Evolutionary conservation across 225 moss, liverwort and hornwort species (phyloP).

Genomic region (Physcomitrellopsis africana): DNA sequence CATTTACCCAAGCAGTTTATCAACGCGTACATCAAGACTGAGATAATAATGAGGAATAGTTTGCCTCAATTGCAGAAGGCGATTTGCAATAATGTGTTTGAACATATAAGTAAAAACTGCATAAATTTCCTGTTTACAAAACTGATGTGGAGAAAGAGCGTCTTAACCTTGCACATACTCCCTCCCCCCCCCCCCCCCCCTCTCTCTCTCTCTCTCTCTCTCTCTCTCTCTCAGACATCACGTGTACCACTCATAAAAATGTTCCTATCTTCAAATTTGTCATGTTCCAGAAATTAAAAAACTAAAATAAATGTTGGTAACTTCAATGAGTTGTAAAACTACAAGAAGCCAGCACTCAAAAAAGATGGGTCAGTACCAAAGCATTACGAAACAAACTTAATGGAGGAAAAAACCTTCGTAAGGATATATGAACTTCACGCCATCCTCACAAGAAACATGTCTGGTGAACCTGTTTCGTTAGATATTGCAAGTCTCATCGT

Average conservation of each 20-base stretch:
- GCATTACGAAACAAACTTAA: neutral
- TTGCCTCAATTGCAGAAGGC: conserved; percentile 68
- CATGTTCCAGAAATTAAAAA: neutral
- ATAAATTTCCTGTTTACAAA: neutral
- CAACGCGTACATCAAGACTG: conserved; percentile 71
- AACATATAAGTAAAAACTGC: neutral
- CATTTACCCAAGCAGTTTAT: conserved; percentile 58
- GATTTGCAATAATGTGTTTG: conserved; percentile 59
- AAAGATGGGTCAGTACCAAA: neutral
- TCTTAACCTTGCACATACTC: neutral
- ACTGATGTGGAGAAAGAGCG: neutral
- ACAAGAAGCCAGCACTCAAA: neutral
- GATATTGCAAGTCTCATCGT: neutral
- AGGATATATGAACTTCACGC: neutral
- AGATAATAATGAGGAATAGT: conserved; percentile 80
- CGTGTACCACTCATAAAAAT: neutral
- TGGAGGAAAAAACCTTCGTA: neutral
- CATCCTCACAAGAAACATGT: neutral
- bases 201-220: no score
- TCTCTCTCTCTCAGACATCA: no score
- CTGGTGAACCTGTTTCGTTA: neutral
- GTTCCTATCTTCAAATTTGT: neutral
- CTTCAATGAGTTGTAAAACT: neutral
- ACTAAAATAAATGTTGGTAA: neutral
- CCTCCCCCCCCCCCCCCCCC: neutral